Evolutionary conservation across 768 basidiomycete species (phyloP).

Genomic region (Auricularia sp.): DNA sequence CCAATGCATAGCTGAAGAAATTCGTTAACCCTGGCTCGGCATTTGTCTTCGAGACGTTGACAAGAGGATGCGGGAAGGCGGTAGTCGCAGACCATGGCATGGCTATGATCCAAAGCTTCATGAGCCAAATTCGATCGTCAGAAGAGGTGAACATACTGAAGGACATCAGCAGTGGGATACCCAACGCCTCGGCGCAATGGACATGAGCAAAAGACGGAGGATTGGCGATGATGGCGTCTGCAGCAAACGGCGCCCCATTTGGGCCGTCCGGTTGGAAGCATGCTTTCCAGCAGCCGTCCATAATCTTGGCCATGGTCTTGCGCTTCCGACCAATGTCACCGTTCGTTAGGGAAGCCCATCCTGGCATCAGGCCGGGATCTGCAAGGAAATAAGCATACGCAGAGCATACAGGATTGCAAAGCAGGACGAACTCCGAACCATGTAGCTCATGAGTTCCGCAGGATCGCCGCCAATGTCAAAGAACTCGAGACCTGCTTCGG

Average conservation of each 20-base stretch:
- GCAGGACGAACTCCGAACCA: conserved; percentile 50
- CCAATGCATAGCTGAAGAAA: conserved; percentile 47
- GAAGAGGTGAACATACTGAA: conserved; percentile 34
- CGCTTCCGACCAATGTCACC: conserved; percentile 52
- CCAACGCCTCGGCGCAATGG: conserved; percentile 55
- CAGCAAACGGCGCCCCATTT: conserved; percentile 38
- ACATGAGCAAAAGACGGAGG: conserved; percentile 58
- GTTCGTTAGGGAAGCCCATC: conserved; percentile 44
- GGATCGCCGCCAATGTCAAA: conserved; percentile 54
- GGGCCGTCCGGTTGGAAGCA: conserved; percentile 37
- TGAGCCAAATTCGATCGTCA: conserved; percentile 9
- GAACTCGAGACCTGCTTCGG: conserved; percentile 43
- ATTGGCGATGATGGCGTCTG: conserved; percentile 58
- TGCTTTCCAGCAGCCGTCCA: conserved; percentile 48
- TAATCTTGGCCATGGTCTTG: conserved; percentile 30
- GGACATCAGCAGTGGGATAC: conserved; percentile 43
- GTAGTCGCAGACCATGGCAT: conserved; percentile 56
- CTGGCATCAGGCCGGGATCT: conserved; percentile 60
- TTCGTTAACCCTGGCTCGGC: conserved; percentile 44
- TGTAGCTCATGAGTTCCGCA: conserved; percentile 57
- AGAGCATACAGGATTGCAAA: not conserved
- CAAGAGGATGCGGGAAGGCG: conserved; percentile 52
- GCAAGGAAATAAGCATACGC: not conserved
- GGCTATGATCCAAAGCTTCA: conserved; percentile 24
- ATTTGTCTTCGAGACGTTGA: conserved; percentile 46